Evolutionary conservation across 2,329 filamentous ascomycete species (phyloP), one percentile per base, ranked within the genome.

Genomic region (Colletotrichum limetticola): DNA sequence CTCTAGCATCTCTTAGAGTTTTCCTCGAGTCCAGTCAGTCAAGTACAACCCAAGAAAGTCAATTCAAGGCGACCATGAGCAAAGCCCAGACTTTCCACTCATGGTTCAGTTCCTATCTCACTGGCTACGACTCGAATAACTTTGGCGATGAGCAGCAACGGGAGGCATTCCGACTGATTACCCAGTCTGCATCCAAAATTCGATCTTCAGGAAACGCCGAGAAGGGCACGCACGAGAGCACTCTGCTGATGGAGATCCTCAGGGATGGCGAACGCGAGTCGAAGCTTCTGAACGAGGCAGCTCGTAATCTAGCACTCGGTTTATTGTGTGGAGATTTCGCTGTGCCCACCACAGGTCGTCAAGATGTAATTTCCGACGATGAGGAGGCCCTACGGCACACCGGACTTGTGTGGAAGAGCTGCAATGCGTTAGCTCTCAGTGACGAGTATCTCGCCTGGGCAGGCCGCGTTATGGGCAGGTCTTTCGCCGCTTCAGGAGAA

Each of bases 31-130:
- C 92, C 1, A 91, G 90, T 37, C 92, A 95, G 77, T 91, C 93
- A 14, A 95, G 91, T 77, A 96, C 93, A 4, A 96, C 94, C 0
- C 94, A 98, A 77, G 94, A 97, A 79, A 94, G 89, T 72, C 94
- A 98, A 77, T 93, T 96, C 80, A 89, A 89, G 75, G 89, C 89
- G 6, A 97, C 95, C 0, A 91, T 95, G 85, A 90, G 86, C 72
- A 96, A 93, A 78, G 93, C 94, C 7, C 88, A 92, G 74, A 83
- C 82, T 1, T 98, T 99, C 77, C 92, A 95, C 76, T 80, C 84
- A 12, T 98, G 95, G 95, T 90, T 98, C 62, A 88, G 89, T 9
- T 85, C 88, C 59, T 95, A 93, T 76, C 85, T 98, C 4, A 84
- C 88, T 19, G 81, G 84, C 0, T 96, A 94, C 75, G 82, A 86